Evolutionary conservation across 129 eudicot species (phyloP).

Genomic region (Tanacetum coccineum): DNA sequence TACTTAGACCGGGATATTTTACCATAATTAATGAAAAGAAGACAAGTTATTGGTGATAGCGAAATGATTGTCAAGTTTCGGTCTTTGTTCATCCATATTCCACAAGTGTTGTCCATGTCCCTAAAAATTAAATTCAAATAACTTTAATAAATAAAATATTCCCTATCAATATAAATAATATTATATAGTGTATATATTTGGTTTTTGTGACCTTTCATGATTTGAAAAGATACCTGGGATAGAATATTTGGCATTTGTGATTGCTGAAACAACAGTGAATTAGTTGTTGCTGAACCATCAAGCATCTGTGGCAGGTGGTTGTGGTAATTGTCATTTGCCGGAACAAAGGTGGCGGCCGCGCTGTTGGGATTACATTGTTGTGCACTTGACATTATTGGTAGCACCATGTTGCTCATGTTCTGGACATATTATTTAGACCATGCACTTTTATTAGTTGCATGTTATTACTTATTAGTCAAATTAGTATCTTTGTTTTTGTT

Average conservation of each 20-base stretch:
- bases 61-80: conserved; percentile 48
- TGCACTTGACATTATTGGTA: conserved; percentile 39
- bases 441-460: background rate
- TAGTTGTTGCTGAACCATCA: conserved; percentile 36
- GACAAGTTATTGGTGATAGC: conserved; percentile 59
- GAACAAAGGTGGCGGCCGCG: conserved; percentile 34
- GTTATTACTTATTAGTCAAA: too few relatives aligned
- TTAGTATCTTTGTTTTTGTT: background rate
- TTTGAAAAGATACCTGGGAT: conserved; percentile 49
- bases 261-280: conserved; percentile 51
- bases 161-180: background rate
- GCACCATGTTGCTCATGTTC: conserved; percentile 52
- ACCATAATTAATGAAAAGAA: conserved; percentile 47
- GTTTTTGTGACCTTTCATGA: conserved; percentile 26
- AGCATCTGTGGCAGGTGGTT: conserved; percentile 29
- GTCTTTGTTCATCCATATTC: conserved; percentile 71
- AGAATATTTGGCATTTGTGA: conserved; percentile 42
- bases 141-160: background rate
- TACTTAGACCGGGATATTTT: background rate
- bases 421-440: conserved; percentile 27
- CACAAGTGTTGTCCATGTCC: conserved; percentile 62
- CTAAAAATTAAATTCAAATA: conserved; percentile 37
- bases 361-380: conserved; percentile 37
- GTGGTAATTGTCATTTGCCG: conserved; percentile 35
- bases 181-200: background rate